Evolutionary conservation across 2,329 filamentous ascomycete species (phyloP).

Genomic region (Phyllachora maydis): DNA sequence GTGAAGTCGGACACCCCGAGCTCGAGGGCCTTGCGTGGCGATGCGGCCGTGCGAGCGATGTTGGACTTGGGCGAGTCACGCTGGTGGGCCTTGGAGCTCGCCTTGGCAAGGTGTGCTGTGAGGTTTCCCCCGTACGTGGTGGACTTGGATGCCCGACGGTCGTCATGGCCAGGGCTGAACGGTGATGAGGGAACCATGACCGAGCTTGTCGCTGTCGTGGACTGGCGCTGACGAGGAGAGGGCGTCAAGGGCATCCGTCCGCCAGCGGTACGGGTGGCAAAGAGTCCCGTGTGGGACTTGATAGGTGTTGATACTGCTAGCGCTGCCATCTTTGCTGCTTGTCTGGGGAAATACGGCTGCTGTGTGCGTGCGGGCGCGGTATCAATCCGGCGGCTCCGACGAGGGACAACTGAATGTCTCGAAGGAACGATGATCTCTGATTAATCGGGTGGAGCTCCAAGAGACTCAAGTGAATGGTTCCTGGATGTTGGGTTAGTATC

Average conservation of each 20-base stretch:
- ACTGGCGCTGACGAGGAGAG: slow-evolving; percentile 49
- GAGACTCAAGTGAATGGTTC: slow-evolving; percentile 39
- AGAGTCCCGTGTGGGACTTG: slow-evolving; percentile 87
- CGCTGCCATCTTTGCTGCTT: slow-evolving; percentile 49
- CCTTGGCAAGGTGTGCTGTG: slow-evolving; percentile 57
- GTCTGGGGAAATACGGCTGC: slow-evolving; percentile 11
- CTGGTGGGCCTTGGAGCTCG: slow-evolving; percentile 44
- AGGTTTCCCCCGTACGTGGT: slow-evolving; percentile 68
- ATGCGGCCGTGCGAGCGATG: slow-evolving; percentile 56
- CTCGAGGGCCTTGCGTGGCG: slow-evolving; percentile 67
- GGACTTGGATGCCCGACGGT: slow-evolving; percentile 40
- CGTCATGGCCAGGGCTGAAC: slow-evolving; percentile 47
- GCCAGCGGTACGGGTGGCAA: slow-evolving; percentile 81
- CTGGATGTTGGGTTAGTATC: slow-evolving; percentile 29
- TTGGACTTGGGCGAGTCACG: slow-evolving; percentile 96
- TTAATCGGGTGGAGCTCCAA: slow-evolving; percentile 29
- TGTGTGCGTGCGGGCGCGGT: no score
- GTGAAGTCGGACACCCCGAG: slow-evolving; percentile 85
- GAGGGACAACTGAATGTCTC: slow-evolving; percentile 28
- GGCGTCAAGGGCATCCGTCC: slow-evolving; percentile 89
- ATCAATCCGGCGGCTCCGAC: no score
- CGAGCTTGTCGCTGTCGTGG: no score
- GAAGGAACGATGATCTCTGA: slow-evolving; percentile 17
- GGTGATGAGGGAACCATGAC: slow-evolving; percentile 46
- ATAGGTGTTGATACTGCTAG: slow-evolving; percentile 70